Evolutionary conservation across 2,329 filamentous ascomycete genomes (phyloP).

Genomic region (Stemphylium vesicarium): DNA sequence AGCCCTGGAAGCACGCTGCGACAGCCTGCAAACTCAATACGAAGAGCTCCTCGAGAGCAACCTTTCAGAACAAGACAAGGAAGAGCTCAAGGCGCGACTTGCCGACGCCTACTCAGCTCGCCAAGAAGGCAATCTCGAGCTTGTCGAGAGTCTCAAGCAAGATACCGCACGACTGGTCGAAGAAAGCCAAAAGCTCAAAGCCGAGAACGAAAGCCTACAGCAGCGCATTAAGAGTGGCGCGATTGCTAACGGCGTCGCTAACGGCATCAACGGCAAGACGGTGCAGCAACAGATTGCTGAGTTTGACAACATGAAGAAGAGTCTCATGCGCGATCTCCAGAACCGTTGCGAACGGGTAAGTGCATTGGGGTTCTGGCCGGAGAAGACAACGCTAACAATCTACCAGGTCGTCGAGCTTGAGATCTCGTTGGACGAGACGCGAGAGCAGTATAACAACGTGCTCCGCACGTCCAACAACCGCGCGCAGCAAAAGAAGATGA

Average conservation of each 20-base stretch:
- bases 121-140: conserved; percentile 73
- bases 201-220: conserved; percentile 80
- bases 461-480: conserved; percentile 96
- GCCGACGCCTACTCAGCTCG: conserved; percentile 78
- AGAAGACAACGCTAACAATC: conserved; percentile 24
- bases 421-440: conserved; percentile 94
- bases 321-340: conserved; percentile 96
- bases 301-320: conserved; percentile 99
- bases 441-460: conserved; percentile 99
- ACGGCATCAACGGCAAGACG: conserved; percentile 78
- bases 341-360: conserved; percentile 90
- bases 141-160: conserved; percentile 76
- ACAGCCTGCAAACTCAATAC: conserved; percentile 79
- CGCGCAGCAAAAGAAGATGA: conserved; percentile 99
- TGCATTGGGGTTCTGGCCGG: conserved; percentile 16
- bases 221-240: conserved; percentile 70
- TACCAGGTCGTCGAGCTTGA: conserved; percentile 84
- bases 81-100: conserved; percentile 81
- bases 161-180: conserved; percentile 79
- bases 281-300: conserved; percentile 98
- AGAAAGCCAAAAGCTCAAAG: conserved; percentile 82
- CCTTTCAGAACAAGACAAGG: conserved; percentile 76
- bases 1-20: conserved; percentile 78
- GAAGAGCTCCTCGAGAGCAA: conserved; percentile 82
- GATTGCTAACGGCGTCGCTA: conserved; percentile 64